Evolutionary conservation across 148 eudicot genomes (phyloP).

Genomic region (Camellia granthamiana): DNA sequence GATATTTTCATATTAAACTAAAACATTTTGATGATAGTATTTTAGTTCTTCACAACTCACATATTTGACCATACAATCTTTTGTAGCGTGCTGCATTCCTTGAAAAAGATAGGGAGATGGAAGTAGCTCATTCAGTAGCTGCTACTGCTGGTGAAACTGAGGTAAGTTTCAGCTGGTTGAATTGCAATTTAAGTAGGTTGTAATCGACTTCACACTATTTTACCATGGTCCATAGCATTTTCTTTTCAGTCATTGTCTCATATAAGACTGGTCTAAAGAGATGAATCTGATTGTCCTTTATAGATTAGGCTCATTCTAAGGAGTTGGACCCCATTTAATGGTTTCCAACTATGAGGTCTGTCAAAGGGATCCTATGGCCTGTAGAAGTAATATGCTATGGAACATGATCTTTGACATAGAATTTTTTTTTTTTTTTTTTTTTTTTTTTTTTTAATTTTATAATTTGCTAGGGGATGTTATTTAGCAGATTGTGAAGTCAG

Average conservation of each 20-base stretch:
- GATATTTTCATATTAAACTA: neutral
- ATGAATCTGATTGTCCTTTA: neutral
- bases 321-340: neutral
- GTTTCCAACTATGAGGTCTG: neutral
- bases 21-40: neutral
- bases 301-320: neutral
- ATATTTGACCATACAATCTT: conserved; percentile 1
- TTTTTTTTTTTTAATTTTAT: too few species aligned
- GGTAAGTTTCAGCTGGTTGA: conserved; percentile 34
- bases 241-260: neutral
- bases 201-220: neutral
- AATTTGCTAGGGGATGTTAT: neutral
- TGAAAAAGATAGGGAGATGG: conserved; percentile 91
- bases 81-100: conserved; percentile 88
- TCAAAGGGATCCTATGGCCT: neutral
- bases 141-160: conserved; percentile 94
- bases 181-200: conserved; percentile 3
- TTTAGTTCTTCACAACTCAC: neutral
- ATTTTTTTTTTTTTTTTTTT: neutral
- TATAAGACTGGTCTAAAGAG: neutral
- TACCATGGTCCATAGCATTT: neutral
- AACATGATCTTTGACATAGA: too few species aligned
- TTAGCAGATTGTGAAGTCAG: neutral
- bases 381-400: too few species aligned
- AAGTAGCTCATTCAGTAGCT: conserved; percentile 89